Evolutionary conservation across 2,329 filamentous ascomycete species (phyloP), one percentile per base, ranked within the genome.

Genomic region (Verticillium albo-atrum): DNA sequence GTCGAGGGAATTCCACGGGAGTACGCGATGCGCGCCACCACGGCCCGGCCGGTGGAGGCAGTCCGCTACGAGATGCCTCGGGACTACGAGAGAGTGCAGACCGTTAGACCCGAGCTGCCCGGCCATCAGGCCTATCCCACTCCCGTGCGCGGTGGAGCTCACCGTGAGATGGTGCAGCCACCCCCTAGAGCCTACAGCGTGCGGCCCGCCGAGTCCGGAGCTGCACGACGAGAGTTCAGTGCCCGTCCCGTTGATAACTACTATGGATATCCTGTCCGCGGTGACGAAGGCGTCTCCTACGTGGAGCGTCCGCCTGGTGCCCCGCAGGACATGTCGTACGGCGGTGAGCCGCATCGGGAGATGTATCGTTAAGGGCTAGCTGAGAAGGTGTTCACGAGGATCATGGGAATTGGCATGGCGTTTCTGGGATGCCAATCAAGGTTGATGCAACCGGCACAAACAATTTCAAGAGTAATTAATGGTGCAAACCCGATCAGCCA

Each of bases 11-110:
- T 74, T 2, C 74, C 81, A 3, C 76, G 80, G 35, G 84, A 87
- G 59, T 85, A 85, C 63, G 68, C 82, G 50, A 67, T 81, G 50
- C 77, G 86, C 59, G 77, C 85, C 32, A 70, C 82, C 27, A 89
- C 86, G 68, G 81, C 85, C 34, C 81, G 85, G 54, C 86, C 87
- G 23, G 70, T 72, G 51, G 81, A 81, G 54, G 60, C 72, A 58
- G 62, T 75, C 32, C 73, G 76, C 37, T 81, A 79, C 61, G 76
- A 78, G 56, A 64, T 75, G 15, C 69, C 73, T 26, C 65, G 68
- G 58, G 74, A 77, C 30, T 82, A 81, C 64, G 71, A 74, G 27
- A 74, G 79, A 62, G 68, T 80, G 60, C 74, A 78, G 47, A 80
- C 63, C 17, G 67, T 72, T 17, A 72, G 74, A 34, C 74, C 75